phyloP scores from a whole-genome alignment of 2,329 filamentous ascomycete species.

The Tricladium varicosporioides region DNA sequence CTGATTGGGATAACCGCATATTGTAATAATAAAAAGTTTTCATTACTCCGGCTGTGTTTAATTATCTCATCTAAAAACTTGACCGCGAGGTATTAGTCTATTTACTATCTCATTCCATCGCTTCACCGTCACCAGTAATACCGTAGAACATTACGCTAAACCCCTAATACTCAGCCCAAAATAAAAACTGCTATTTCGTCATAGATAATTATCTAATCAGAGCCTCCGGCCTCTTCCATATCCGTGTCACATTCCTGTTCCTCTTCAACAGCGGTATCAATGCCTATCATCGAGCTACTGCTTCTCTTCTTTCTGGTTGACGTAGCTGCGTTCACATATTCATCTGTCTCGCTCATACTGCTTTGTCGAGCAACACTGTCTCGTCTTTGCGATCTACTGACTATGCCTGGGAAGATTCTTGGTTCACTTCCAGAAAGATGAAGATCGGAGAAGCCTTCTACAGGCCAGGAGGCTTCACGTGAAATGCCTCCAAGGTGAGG shows the following conservation, averaged over 20 bases:
- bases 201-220: conserved; percentile 51
- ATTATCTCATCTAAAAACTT: too few relatives aligned
- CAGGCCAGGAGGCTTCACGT: conserved; percentile 38
- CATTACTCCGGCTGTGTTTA: too few relatives aligned
- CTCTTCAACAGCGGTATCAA: conserved; percentile 11
- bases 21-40: too few relatives aligned
- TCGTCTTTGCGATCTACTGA: conserved; percentile 40
- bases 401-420: conserved; percentile 69
- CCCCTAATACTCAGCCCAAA: neutral
- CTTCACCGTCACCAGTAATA: neutral
- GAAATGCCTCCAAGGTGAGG: conserved; percentile 23
- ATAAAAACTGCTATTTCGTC: neutral
- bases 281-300: neutral
- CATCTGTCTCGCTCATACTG: conserved; percentile 29
- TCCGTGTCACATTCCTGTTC: conserved; percentile 12
- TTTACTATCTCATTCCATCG: too few relatives aligned
- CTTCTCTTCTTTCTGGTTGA: conserved; percentile 2
- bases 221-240: conserved; percentile 48
- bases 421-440: conserved; percentile 61
- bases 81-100: too few relatives aligned
- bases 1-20: too few relatives aligned
- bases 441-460: conserved; percentile 41
- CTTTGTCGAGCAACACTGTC: conserved; percentile 26
- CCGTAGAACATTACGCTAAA: neutral
- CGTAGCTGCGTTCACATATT: neutral